Percentiles rank a stretch among this genome's conserved stretches.
phyloP scores from a whole-genome alignment of 352 stramenopile genomes.

The Chrysophaeum taylorii region DNA sequence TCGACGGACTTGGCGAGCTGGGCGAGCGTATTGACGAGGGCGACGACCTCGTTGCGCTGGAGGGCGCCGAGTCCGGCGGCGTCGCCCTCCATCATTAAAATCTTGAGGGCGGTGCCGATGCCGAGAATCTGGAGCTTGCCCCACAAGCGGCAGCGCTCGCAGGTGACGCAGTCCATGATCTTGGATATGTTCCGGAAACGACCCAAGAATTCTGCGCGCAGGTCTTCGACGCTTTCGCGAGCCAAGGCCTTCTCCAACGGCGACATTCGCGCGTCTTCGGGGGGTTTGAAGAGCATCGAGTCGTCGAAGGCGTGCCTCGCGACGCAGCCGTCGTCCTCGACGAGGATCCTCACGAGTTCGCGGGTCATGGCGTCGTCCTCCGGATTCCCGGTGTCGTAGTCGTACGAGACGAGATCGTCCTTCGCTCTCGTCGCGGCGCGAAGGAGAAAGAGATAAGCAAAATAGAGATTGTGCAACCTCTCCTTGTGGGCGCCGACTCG shows the following conservation, averaged over 20 bases:
- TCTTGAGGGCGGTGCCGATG: conserved; percentile 90
- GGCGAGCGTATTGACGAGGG: conserved; percentile 84
- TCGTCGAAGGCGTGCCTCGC: conserved; percentile 55
- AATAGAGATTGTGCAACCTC: conserved; percentile 93
- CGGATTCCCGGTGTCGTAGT: conserved; percentile 84
- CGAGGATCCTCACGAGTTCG: conserved; percentile 54
- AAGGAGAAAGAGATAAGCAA: conserved; percentile 93
- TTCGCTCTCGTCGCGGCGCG: conserved; percentile 81
- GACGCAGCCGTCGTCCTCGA: conserved; percentile 52
- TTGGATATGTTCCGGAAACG: conserved; percentile 95
- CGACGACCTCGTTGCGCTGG: conserved; percentile 90
- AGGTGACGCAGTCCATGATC: conserved; percentile 98
- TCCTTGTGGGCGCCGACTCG: conserved; percentile 80
- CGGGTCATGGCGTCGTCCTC: conserved; percentile 58
- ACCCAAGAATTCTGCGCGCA: conserved; percentile 54
- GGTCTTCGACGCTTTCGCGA: conserved; percentile 40
- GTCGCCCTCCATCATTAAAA: conserved; percentile 75
- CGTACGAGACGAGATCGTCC: conserved; percentile 78
- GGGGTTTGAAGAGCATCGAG: conserved; percentile 53
- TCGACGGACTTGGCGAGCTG: conserved; percentile 23
- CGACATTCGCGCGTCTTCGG: conserved; percentile 15
- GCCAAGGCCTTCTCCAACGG: conserved; percentile 20
- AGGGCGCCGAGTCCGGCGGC: conserved; percentile 58
- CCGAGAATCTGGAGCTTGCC: conserved; percentile 93
- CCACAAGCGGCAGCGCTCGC: conserved; percentile 95